Base-by-base conservation (phyloP, 2,329 filamentous ascomycete genomes). In the Pseudopithomyces maydicus region DNA sequence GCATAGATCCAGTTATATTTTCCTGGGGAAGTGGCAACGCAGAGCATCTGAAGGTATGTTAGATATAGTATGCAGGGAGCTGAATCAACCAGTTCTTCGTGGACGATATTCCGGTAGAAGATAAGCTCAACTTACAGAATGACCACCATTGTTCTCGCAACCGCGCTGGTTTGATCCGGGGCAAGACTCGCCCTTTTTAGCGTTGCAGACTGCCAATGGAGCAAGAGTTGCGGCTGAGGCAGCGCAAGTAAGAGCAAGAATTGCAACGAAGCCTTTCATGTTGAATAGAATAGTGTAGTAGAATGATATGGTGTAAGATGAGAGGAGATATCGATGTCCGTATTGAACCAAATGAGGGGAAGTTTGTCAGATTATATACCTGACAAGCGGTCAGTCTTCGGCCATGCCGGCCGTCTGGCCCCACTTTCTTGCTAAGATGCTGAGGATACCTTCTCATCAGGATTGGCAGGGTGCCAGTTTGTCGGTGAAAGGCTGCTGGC, bases 1-100 rank as follows among this genome's bases (percentile, higher is more conserved):
- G 54, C 54, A 20, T 56, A 41, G 35, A 52, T 52, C 54, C 54
- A 56, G 41, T 39, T 47, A 20, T 45, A 56, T 42, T 56, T 56
- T 12, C 54, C 54, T 2, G 11, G 33, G 22, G 54, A 56, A 3
- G 8, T 56, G 7, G 32, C 48, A 33, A 46, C 17, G 32, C 54
- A 56, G 19, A 52, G 26, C 54, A 56, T 51, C 54, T 56, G 39
- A 29, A 29, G 26, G 8, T 5, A 29, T 29, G 26, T 29, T 29
- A 29, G 26, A 8, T 29, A 29, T 29, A 29, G 26, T 29, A 5
- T 29, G 4, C n/a, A n/a, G n/a, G n/a, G n/a, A n/a, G n/a, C 26
- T 8, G 4, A 29, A 29, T 8, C 26, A 4, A 8, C 26, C 26
- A 29, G 3, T 45, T 17, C 23, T 3, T n/a, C 6, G 7, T 26